Conservation (phyloP, 768 basidiomycete genomes). For the Mrakia blollopis region DNA sequence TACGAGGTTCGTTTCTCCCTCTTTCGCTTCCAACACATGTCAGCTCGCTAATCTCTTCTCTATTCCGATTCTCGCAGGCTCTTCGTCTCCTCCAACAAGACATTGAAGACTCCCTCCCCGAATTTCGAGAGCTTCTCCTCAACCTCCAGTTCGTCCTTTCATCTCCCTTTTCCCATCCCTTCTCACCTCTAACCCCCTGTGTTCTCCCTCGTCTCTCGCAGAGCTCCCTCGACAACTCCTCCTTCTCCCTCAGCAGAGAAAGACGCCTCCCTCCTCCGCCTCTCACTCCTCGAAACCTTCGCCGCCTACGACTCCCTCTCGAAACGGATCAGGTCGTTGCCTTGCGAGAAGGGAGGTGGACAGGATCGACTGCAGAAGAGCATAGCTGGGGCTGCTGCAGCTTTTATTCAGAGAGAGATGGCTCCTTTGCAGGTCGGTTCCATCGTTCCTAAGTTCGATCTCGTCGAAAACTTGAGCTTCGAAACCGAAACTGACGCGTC, state of each 20-base stretch:
- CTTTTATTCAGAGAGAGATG: constrained; percentile 87
- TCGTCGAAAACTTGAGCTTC: too few species aligned
- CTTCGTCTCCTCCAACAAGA: constrained; percentile 75
- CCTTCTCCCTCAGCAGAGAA: constrained; percentile 12
- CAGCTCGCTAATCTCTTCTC: background rate
- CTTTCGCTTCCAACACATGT: constrained; percentile 5
- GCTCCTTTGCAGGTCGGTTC: constrained; percentile 66
- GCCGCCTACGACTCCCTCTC: constrained; percentile 82
- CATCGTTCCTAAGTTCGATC: background rate
- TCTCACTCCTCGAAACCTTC: constrained; percentile 74
- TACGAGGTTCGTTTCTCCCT: constrained; percentile 56
- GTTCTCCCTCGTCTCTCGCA: background rate
- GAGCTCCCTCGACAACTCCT: background rate
- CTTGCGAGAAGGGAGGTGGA: constrained; percentile 57
- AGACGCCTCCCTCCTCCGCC: constrained; percentile 14
- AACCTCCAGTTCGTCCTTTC: constrained; percentile 18
- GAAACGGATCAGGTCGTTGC: constrained; percentile 73
- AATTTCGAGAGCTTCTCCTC: constrained; percentile 75
- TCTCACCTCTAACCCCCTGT: background rate
- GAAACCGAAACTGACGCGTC: background rate
- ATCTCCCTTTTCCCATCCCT: background rate
- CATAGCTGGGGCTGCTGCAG: constrained; percentile 65
- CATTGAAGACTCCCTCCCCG: constrained; percentile 79
- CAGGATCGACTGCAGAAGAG: constrained; percentile 81
- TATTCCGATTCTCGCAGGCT: constrained; percentile 47